Evolutionary conservation across 805 yeast genomes (phyloP).

Genomic region (Pichia thaimueangensis): DNA sequence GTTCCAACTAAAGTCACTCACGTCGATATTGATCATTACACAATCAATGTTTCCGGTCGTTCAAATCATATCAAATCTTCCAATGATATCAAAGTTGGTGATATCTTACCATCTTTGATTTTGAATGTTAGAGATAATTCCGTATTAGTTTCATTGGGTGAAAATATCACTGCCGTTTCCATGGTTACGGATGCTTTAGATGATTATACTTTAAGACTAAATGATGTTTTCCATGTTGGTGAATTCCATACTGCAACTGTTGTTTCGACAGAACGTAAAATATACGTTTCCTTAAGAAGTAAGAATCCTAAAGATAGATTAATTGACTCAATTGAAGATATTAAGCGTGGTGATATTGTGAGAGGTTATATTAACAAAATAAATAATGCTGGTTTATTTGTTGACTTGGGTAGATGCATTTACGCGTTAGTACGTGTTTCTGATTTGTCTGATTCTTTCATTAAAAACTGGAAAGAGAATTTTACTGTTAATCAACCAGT

Average conservation of each 20-base stretch:
- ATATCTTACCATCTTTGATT: slow-evolving; percentile 55
- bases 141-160: slow-evolving; percentile 66
- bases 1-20: slow-evolving; percentile 49
- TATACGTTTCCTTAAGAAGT: slow-evolving; percentile 60
- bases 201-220: slow-evolving; percentile 51
- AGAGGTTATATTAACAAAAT: slow-evolving; percentile 77
- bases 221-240: slow-evolving; percentile 42
- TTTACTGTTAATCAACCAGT: slow-evolving; percentile 69
- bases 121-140: slow-evolving; percentile 50
- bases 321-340: slow-evolving; percentile 43
- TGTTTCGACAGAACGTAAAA: slow-evolving; percentile 43
- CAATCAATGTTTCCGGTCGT: slow-evolving; percentile 36
- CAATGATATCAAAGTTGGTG: slow-evolving; percentile 49
- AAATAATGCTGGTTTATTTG: slow-evolving; percentile 70
- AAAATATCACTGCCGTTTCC: slow-evolving; percentile 54
- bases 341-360: slow-evolving; percentile 65
- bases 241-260: slow-evolving; percentile 56
- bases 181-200: slow-evolving; percentile 72
- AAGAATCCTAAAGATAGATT: slow-evolving; percentile 43
- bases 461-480: slow-evolving; percentile 83
- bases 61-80: slow-evolving; percentile 33
- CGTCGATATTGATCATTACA: slow-evolving; percentile 47
- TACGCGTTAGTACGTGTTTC: slow-evolving; percentile 76
- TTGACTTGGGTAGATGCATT: slow-evolving; percentile 62
- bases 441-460: slow-evolving; percentile 72